Conservation (phyloP, 2,329 filamentous ascomycete genomes). For the Coniochaeta hoffmannii region DNA sequence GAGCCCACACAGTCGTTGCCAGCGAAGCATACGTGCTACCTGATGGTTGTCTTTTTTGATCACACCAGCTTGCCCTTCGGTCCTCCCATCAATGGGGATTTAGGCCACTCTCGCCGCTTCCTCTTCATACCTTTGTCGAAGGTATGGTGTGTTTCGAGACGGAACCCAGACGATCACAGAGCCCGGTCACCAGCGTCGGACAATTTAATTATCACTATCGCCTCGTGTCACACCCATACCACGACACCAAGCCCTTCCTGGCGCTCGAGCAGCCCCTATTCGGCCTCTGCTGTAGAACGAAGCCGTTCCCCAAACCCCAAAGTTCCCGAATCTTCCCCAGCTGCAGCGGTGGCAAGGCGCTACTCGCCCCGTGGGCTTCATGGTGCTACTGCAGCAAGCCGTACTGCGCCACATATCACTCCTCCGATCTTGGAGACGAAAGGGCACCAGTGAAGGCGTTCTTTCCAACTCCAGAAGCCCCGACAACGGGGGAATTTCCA, state of each 20-base stretch:
- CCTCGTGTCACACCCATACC: not conserved
- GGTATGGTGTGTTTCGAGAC: not conserved
- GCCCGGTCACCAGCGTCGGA: conserved; percentile 4
- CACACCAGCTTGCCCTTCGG: not conserved
- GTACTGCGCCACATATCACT: not conserved
- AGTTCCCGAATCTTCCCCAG: not conserved
- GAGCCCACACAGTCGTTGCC: not conserved
- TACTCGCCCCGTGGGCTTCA: not conserved
- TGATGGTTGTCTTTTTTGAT: not conserved
- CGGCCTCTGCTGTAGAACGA: not conserved
- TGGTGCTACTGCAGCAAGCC: not conserved
- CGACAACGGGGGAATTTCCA: not conserved
- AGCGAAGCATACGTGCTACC: conserved; percentile 1
- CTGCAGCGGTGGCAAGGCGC: not conserved
- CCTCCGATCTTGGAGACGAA: not conserved
- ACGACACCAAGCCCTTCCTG: not conserved
- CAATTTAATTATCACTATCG: conserved; percentile 3
- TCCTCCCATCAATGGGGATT: not conserved
- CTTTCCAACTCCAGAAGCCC: not conserved
- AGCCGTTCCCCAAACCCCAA: not conserved
- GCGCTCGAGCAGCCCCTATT: not conserved
- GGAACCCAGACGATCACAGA: not conserved
- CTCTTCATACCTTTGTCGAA: not conserved
- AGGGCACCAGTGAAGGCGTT: too few species aligned
- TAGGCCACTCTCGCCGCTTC: not conserved